These are phyloP conservation scores for Phytophthora idaei DNA, from an alignment of 352 stramenopile species.

Conservation along the genomic window DNA sequence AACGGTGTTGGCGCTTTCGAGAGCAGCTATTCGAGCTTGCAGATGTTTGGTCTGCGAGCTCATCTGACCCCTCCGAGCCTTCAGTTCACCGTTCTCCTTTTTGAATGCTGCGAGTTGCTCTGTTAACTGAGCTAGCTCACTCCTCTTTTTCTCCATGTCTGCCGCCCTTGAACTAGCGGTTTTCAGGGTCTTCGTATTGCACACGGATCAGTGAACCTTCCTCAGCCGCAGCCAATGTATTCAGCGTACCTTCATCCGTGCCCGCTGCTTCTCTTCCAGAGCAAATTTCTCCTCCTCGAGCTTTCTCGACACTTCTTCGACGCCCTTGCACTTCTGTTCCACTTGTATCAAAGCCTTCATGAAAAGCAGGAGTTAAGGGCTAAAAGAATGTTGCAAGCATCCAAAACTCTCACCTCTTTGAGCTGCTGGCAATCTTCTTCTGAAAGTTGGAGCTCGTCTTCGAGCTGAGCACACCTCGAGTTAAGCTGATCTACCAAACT, in stretches of 20 bases:
- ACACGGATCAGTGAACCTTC: conserved; percentile 3
- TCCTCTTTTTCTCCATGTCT: conserved; percentile 52
- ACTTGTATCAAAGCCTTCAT: conserved; percentile 23
- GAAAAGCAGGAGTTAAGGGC: background rate
- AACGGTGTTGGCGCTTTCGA: conserved; percentile 42
- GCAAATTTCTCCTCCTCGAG: conserved; percentile 44
- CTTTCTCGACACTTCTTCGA: conserved; percentile 26
- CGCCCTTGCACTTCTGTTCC: conserved; percentile 13
- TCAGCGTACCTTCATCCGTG: conserved; percentile 37
- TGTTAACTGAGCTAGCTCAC: conserved; percentile 39
- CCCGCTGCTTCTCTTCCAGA: conserved; percentile 53
- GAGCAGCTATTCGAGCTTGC: conserved; percentile 41
- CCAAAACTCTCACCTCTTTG: conserved; percentile 19
- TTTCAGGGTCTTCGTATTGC: conserved; percentile 41
- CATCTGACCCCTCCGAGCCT: conserved; percentile 44
- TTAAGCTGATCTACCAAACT: conserved; percentile 33
- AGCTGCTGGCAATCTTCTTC: conserved; percentile 27
- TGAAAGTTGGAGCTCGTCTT: conserved; percentile 18
- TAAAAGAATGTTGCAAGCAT: background rate
- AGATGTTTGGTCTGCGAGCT: conserved; percentile 54
- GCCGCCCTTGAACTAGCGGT: conserved; percentile 37
- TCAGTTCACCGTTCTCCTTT: conserved; percentile 66
- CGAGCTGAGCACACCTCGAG: conserved; percentile 18
- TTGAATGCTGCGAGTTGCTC: conserved; percentile 49
- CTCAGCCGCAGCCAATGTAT: background rate